Evolutionary conservation across 1,284 basidiomycete species (phyloP).

Genomic region (Sporisorium sorghi): DNA sequence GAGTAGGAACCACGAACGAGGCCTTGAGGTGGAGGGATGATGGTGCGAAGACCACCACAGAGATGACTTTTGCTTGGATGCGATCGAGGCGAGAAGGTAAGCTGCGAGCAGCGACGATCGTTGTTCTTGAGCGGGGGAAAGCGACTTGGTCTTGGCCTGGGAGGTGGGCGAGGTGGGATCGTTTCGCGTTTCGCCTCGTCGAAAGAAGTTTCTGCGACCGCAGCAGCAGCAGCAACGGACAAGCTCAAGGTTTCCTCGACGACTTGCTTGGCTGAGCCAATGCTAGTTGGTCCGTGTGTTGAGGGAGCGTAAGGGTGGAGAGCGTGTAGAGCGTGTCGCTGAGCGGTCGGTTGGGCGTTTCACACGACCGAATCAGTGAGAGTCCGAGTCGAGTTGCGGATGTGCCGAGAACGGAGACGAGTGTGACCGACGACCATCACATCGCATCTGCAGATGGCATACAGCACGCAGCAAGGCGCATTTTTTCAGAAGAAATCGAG

Average conservation of each 20-base stretch:
- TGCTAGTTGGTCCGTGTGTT: neutral
- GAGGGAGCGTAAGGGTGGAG: no score
- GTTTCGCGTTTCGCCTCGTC: neutral
- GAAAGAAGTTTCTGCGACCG: neutral
- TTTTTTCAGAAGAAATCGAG: neutral
- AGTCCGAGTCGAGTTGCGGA: neutral
- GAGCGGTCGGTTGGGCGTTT: neutral
- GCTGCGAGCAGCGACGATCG: neutral
- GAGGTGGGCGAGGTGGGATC: neutral
- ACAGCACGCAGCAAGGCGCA: neutral
- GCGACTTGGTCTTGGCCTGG: neutral
- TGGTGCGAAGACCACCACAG: no score
- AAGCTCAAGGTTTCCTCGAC: neutral
- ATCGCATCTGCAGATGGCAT: constrained; percentile 4
- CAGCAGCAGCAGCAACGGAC: constrained; percentile 4
- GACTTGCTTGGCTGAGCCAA: constrained; percentile 6
- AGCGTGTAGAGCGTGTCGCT: neutral
- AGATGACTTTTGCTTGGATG: neutral
- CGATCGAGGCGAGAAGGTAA: neutral
- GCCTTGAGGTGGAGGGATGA: neutral
- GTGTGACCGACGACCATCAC: neutral
- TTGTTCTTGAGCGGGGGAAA: neutral
- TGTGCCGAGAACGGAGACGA: constrained; percentile 1
- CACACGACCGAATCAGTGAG: neutral
- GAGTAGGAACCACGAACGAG: neutral